A percentile compares a stretch with the other conserved stretches of the same genome.
These are phyloP conservation scores for Auricularia auricula-judae DNA, from an alignment of 768 basidiomycete species.

Conservation along the genomic window DNA sequence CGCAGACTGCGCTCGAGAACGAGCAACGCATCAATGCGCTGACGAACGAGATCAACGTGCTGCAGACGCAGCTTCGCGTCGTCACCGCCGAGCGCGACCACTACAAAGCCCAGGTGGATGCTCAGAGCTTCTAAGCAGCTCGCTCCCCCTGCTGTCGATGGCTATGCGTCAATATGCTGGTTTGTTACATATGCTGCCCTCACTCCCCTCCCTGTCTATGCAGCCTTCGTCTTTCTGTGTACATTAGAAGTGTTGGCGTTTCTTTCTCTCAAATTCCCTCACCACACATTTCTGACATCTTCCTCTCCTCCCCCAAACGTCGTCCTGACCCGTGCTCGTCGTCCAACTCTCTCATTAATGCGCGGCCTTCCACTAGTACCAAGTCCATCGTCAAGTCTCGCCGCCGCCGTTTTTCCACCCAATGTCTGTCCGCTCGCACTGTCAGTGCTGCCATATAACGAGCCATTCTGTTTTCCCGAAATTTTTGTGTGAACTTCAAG, in stretches of 20 bases:
- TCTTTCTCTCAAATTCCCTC: neutral
- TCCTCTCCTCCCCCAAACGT: neutral
- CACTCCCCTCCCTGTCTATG: neutral
- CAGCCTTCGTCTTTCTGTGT: neutral
- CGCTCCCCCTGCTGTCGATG: neutral
- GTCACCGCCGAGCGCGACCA: neutral
- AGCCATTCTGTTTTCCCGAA: neutral
- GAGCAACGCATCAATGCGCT: neutral
- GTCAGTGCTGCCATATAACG: neutral
- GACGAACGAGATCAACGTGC: neutral
- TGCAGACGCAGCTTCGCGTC: neutral
- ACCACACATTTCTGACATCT: neutral
- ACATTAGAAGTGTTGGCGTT: neutral
- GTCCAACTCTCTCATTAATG: neutral
- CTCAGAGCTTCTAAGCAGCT: neutral
- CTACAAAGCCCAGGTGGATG: neutral
- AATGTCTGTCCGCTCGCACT: neutral
- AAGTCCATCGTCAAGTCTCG: neutral
- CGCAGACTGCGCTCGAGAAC: neutral
- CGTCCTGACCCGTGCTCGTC: neutral
- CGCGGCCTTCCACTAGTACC: neutral
- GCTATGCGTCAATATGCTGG: neutral
- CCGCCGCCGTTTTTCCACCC: neutral
- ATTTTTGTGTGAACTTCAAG: neutral
- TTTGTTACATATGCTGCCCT: neutral